Evolutionary conservation across 768 basidiomycete genomes (phyloP).

Genomic region (Kwoniella botswanensis): DNA sequence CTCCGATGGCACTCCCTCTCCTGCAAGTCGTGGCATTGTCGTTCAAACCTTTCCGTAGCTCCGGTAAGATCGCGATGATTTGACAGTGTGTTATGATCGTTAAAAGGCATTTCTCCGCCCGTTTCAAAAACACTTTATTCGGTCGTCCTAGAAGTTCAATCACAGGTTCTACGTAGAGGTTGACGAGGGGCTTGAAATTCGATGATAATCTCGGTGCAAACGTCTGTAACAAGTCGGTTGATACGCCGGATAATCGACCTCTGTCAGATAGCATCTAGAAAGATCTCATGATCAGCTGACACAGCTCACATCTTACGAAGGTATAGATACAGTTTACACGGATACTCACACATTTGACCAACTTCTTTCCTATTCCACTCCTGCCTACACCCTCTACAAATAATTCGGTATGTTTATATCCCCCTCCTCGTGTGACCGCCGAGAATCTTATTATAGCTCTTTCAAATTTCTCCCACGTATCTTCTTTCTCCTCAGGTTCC

Average conservation of each 20-base stretch:
- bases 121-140: conserved; percentile 60
- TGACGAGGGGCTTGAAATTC: conserved; percentile 57
- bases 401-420: conserved; percentile 49
- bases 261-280: conserved; percentile 55
- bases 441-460: conserved; percentile 59
- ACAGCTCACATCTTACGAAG: neutral
- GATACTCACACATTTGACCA: conserved; percentile 54
- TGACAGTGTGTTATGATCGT: conserved; percentile 58
- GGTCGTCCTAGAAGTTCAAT: conserved; percentile 59
- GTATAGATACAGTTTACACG: neutral
- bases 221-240: conserved; percentile 58
- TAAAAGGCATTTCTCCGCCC: conserved; percentile 56
- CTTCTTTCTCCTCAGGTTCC: conserved; percentile 58
- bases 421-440: conserved; percentile 59
- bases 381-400: conserved; percentile 54
- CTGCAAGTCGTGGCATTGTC: conserved; percentile 56
- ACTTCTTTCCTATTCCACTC: conserved; percentile 49
- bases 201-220: conserved; percentile 57
- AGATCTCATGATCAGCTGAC: neutral
- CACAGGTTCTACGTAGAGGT: conserved; percentile 58
- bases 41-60: conserved; percentile 51
- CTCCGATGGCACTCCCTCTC: conserved; percentile 40
- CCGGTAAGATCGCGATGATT: conserved; percentile 52
- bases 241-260: conserved; percentile 54
- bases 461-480: conserved; percentile 61